Evolutionary conservation across 805 yeast species (phyloP).

Genomic region (Diddensiella caesifluorescens): DNA sequence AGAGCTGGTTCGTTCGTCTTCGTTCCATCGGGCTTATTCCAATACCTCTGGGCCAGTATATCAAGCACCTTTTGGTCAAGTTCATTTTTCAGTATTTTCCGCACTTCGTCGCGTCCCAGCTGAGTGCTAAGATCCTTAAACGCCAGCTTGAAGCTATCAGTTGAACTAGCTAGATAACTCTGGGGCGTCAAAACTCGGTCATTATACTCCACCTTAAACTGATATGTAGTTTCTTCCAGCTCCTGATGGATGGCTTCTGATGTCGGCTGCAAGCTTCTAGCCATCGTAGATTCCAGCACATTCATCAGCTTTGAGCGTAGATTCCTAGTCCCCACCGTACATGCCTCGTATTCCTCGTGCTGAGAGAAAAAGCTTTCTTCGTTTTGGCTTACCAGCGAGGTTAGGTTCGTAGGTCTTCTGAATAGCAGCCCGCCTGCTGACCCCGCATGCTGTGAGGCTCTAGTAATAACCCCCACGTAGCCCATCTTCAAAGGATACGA

Average conservation of each 20-base stretch:
- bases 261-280: constrained; percentile 81
- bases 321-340: constrained; percentile 68
- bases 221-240: constrained; percentile 86
- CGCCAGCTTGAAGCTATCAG: constrained; percentile 78
- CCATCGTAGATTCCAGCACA: constrained; percentile 88
- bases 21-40: constrained; percentile 60
- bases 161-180: constrained; percentile 85
- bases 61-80: constrained; percentile 87
- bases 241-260: constrained; percentile 81
- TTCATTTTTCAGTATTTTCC: constrained; percentile 70
- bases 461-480: constrained; percentile 95
- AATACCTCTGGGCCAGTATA: constrained; percentile 80
- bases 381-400: constrained; percentile 37
- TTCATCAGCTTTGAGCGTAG: constrained; percentile 77
- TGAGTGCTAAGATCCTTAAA: constrained; percentile 80
- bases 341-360: constrained; percentile 57
- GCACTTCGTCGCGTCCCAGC: constrained; percentile 78
- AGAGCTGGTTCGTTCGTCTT: constrained; percentile 42
- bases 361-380: constrained; percentile 61
- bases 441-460: constrained; percentile 52
- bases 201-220: constrained; percentile 93
- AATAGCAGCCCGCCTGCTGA: constrained; percentile 42
- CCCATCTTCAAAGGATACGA: constrained; percentile 94
- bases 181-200: constrained; percentile 92
- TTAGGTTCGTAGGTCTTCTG: constrained; percentile 53